These are phyloP conservation scores for Bremia lactucae DNA, from an alignment of 352 stramenopile species.

Conservation along the genomic window DNA sequence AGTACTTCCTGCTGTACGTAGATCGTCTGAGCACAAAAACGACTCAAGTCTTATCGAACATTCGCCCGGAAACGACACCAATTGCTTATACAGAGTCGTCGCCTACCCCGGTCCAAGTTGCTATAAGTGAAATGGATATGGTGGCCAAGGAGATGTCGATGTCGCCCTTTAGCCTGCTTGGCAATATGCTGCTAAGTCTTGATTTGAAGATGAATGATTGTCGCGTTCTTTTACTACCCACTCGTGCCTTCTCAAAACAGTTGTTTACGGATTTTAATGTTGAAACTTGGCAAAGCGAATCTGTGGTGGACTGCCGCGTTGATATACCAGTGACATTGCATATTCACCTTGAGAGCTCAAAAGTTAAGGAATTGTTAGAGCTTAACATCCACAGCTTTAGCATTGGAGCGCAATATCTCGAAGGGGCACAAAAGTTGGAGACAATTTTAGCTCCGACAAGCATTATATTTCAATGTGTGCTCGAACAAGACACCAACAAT, in stretches of 20 bases:
- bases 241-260: slow-evolving; percentile 37
- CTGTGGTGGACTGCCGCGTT: slow-evolving; percentile 42
- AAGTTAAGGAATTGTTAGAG: slow-evolving; percentile 33
- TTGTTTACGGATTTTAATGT: slow-evolving; percentile 50
- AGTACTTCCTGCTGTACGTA: slow-evolving; percentile 54
- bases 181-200: slow-evolving; percentile 40
- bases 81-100: slow-evolving; percentile 22
- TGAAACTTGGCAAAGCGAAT: slow-evolving; percentile 26
- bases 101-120: slow-evolving; percentile 11
- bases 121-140: slow-evolving; percentile 25
- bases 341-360: slow-evolving; percentile 36
- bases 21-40: slow-evolving; percentile 45
- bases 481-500: slow-evolving; percentile 37
- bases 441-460: slow-evolving; percentile 35
- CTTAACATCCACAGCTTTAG: slow-evolving; percentile 42
- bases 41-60: slow-evolving; percentile 36
- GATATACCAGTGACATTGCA: slow-evolving; percentile 36
- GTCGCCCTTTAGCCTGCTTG: slow-evolving; percentile 50
- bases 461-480: slow-evolving; percentile 34
- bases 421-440: slow-evolving; percentile 28
- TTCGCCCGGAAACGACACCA: slow-evolving; percentile 23
- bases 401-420: slow-evolving; percentile 41
- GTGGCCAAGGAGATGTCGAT: slow-evolving; percentile 35
- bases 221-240: slow-evolving; percentile 37
- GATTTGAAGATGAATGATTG: slow-evolving; percentile 45